phyloP scores from a whole-genome alignment of 306 rosid genomes.

The Begonia peltatifolia region DNA sequence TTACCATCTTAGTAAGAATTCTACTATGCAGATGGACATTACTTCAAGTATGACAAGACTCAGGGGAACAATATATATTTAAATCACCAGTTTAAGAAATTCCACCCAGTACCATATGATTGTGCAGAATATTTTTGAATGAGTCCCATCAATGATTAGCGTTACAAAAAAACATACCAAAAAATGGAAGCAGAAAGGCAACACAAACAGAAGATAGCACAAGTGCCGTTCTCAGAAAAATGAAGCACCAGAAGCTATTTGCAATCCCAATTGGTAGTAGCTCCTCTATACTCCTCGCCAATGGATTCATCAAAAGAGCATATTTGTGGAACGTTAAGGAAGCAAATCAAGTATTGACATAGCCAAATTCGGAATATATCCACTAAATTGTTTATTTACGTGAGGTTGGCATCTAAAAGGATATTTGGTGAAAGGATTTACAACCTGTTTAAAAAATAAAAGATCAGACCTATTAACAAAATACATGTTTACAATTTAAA shows the following conservation, averaged over 20 bases:
- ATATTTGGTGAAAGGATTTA: conserved; percentile 75
- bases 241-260: conserved; percentile 36
- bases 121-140: too few species aligned
- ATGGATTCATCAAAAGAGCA: conserved; percentile 71
- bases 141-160: too few species aligned
- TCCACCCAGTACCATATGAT: too few species aligned
- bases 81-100: too few species aligned
- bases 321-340: conserved; percentile 46
- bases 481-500: too few species aligned
- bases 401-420: conserved; percentile 24
- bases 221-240: conserved; percentile 49
- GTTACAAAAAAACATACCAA: conserved; percentile 25
- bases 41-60: too few species aligned
- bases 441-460: conserved; percentile 34
- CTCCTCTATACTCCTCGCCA: conserved; percentile 77
- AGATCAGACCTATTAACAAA: conserved; percentile 8
- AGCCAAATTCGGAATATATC: conserved; percentile 7
- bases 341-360: conserved; percentile 6
- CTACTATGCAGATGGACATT: too few species aligned
- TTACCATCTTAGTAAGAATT: too few species aligned
- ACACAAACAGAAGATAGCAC: conserved; percentile 50
- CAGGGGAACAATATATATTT: too few species aligned
- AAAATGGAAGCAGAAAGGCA: conserved; percentile 68
- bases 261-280: conserved; percentile 41
- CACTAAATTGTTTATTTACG: conserved; percentile 5